Evolutionary conservation across 768 basidiomycete genomes (phyloP), one percentile per base, ranked within the genome.

Genomic region (Kwoniella dejecticola): DNA sequence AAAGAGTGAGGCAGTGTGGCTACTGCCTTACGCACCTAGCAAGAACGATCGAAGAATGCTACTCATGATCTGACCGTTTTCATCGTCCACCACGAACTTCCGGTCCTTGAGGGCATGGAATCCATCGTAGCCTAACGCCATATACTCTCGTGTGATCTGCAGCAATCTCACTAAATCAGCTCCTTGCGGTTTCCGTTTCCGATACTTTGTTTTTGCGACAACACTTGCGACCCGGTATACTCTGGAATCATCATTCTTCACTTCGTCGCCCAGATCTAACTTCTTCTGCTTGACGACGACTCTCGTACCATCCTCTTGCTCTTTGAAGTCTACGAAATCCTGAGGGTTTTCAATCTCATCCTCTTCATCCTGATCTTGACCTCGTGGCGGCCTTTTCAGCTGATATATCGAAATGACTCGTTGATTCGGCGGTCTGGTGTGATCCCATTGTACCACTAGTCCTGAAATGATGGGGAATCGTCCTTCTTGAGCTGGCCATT

Each of bases 401-500:
- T 76, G 66, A 36, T 78, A 67, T 21, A 95, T 81, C 3, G 87
- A 88, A 23, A 87, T 77, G 5, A 96, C 85, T 15, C 92, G 86
- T 54, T 87, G 81, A 15, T 88, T 87, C 0, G 89, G 84, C 1
- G 85, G 83, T 41, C 82, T 83, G 27, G 85, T 83, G 36, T 90
- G 93, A 75, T 96, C 91, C 92, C 91, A 94, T 17, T 85, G 83
- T 8, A 94, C 88, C 11, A 85, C 86, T 38, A 94, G 83, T 17
- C 92, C 92, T 23, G 91, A 88, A 36, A 95, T 82, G 12, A 91
- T 83, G 0, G 92, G 91, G 79, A 96, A 96, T 12, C 92, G 89
- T 21, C 92, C 92, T 83, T 94, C 92, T 78, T 92, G 91, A 17
- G 90, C 87, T 6, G 92, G 92, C 85, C 88, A 94, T 53, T 84